Evolutionary conservation across 129 eudicot species (phyloP), one percentile per base, ranked within the genome.

Genomic region (Escallonia herrerae): DNA sequence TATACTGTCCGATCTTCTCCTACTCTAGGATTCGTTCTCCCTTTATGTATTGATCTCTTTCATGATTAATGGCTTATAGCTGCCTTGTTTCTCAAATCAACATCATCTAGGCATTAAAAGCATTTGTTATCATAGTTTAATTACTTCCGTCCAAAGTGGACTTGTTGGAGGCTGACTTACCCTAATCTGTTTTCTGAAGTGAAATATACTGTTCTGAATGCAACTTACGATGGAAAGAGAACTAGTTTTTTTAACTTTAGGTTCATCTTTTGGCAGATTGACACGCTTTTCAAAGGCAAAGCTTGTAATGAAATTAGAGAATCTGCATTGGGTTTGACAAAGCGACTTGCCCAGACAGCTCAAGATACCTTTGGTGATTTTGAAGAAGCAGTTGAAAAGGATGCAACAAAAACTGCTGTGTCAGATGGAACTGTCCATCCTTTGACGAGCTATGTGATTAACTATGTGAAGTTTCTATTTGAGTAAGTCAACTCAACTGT

Each of bases 331-430:
- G 98, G 98, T 69, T 76, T 93, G 70, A 93, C 98, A 38, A 93
- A 93, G 73, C 74, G 95, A 74, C 96, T 93, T 60, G 98, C 98
- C 45, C 98, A 83, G 72, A 88, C 98, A 44, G 98, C 98, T 15
- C 89, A 88, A 82, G 96, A 93, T 66, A 93, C 98, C 52, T 93
- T 88, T 64, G 84, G 95, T 68, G 98, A 93, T 74, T 93, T 93
- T 78, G 96, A 93, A 82, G 98, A 93, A 80, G 98, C 98, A 6
- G 98, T 93, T 61, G 96, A 93, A 77, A 93, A 93, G 71, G 98
- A 93, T 64, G 98, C 98, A 37, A 93, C 98, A 65, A 93, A 88
- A 83, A 93, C 98, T 69, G 89, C 98, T 4, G 98, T 93, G 7
- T 65, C 91, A 6, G 98, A 93, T 66, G 98, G 98, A 70, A 93